Evolutionary conservation across 352 stramenopile genomes (phyloP), one percentile per base, ranked within the genome.

Genomic region (Pythium apleroticum): DNA sequence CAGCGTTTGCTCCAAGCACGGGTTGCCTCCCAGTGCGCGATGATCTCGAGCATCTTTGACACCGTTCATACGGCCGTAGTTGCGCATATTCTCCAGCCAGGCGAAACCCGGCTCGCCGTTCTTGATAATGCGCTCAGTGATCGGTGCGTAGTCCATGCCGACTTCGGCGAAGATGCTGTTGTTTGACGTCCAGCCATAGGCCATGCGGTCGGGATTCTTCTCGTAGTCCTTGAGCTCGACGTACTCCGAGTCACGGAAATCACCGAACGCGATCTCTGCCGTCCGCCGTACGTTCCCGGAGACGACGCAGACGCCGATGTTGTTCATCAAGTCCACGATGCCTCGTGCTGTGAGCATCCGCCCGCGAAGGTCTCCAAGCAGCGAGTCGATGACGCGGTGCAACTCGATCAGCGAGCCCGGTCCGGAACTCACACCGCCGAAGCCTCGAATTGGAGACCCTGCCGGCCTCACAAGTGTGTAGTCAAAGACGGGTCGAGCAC

Each of bases 241-340:
- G 72, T 97, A 98, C 48, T 97, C 89, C 3, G 75, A 60, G 57
- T 89, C 82, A 7, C 87, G 73, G 58, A 92, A 89, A 68, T 95
- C 86, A 9, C 93, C 93, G 68, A 98, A 98, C 9, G 93, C 93
- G 73, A 98, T 98, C 68, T 98, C 93, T 4, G 93, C 93, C 20
- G 93, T 97, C 27, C 92, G 86, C 5, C 93, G 84, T 10, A 98
- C 92, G 64, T 98, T 98, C 5, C 93, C 93, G 0, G 85, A 90
- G 17, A 98, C 90, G 2, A 98, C 93, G 57, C 93, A 98, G 17
- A 90, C 83, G 35, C 84, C 84, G 56, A 92, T 79, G 72, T 93
- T 63, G 80, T 98, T 98, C 88, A 98, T 97, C 31, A 98, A 75
- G 67, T 98, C 93, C 24, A 97, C 89, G 49, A 98, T 98, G 30